These are phyloP conservation scores for Fistulinella cinereoalba DNA, from an alignment of 1,284 basidiomycete species.

Conservation along the genomic window DNA sequence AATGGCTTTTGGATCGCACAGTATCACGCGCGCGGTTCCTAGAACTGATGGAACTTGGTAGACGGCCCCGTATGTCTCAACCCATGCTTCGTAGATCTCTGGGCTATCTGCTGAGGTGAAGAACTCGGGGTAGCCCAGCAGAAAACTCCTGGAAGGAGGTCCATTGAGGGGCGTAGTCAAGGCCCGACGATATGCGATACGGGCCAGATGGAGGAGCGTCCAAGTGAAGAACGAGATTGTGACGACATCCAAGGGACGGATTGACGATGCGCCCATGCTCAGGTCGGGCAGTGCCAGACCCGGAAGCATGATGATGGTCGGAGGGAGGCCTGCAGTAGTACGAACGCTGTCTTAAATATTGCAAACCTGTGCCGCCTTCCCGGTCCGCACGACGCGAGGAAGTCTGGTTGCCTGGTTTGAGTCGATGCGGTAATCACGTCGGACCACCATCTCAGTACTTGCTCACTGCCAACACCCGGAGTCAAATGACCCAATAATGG, in stretches of 20 bases:
- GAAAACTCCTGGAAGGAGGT: slow-evolving; percentile 33
- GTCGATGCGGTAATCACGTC: too few relatives aligned
- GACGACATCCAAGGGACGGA: slow-evolving; percentile 6
- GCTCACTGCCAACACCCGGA: too few relatives aligned
- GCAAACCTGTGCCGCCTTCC: too few relatives aligned
- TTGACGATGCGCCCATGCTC: too few relatives aligned
- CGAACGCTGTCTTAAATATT: too few relatives aligned
- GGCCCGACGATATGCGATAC: slow-evolving; percentile 6
- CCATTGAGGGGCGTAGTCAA: slow-evolving; percentile 33
- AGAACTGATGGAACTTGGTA: slow-evolving; percentile 44
- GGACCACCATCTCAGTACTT: too few relatives aligned
- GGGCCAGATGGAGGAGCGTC: slow-evolving; percentile 14
- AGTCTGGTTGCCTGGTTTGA: too few relatives aligned
- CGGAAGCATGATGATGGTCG: too few relatives aligned
- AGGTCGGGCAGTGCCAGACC: too few relatives aligned
- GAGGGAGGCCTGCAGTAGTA: too few relatives aligned
- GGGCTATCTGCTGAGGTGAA: slow-evolving; percentile 31
- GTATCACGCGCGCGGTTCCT: slow-evolving; percentile 41
- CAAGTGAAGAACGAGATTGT: slow-evolving; percentile 19
- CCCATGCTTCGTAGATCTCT: slow-evolving; percentile 41
- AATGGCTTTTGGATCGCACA: slow-evolving; percentile 57
- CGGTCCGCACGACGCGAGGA: too few relatives aligned
- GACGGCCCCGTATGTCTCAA: slow-evolving; percentile 46
- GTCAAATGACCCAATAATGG: slow-evolving; percentile 42
- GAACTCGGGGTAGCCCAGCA: slow-evolving; percentile 38